Base-by-base conservation (phyloP, 331 rosid genomes). In the Telfairia occidentalis region DNA sequence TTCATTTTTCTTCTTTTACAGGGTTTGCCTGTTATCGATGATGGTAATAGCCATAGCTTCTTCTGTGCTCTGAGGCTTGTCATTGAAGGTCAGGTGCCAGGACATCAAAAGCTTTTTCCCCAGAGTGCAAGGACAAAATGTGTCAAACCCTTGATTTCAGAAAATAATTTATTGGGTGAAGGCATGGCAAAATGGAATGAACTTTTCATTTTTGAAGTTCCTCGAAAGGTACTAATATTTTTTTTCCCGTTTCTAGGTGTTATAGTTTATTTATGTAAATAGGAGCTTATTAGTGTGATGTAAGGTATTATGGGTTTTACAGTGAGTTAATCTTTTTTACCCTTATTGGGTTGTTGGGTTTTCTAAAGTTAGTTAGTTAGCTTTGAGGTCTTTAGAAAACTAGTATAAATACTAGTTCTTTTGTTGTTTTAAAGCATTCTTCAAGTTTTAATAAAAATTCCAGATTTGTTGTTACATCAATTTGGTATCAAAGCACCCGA, bases 61-160 rank as follows among this genome's bases (percentile, higher is more conserved):
- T 95, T 95, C 85, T 95, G 99, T 87, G 99, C 99, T 45, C 83
- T 95, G 90, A 94, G 97, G 69, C 93, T 95, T 57, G 83, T 90
- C 48, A 83, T 95, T 73, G 96, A 92, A 46, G 83, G 82, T 77
- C 96, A 95, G 76, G 89, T 87, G 18, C 78, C 90, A 48, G 97
- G 92, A 50, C 97, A 89, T 66, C 96, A 91, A 82, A 91, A 86
- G 84, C 92, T 94, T 78, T 94, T 94, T 85, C 98, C 98, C 71
- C 98, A 94, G 85, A 94, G 97, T 78, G 97, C 97, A 60, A 92
- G 99, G 86, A 95, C 99, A 30, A 92, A 90, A 85, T 90, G 99
- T 79, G 97, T 90, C 45, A 92, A 90, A 78, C 97, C 99, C 76
- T 55, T 78, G 32, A 76, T 88, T 81, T 85, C 86, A 7, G 81